Base-by-base conservation (phyloP, 495 filamentous ascomycete genomes). In the Tuber indicum region DNA sequence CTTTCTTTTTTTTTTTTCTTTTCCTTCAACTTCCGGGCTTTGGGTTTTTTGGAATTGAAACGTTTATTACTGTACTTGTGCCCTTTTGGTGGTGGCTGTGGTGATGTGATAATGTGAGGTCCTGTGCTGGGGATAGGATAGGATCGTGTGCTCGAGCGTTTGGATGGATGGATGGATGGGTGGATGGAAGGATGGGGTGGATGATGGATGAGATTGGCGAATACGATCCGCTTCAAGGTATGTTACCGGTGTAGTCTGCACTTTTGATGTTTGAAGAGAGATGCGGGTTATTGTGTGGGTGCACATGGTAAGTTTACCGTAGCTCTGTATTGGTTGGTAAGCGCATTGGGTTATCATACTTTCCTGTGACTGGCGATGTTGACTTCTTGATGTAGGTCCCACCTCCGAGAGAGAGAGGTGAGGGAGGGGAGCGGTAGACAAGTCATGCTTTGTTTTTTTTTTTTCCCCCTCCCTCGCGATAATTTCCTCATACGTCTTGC, bases 181-280 rank as follows among this genome's bases (percentile, higher is more conserved):
- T 62, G n/a, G 9, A 32, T 62, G 58, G 32, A 32, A 32, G 32
- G 32, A 32, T 32, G 32, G 32, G 32, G 32, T 32, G 32, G 32
- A 32, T 32, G 58, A 66, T 66, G 14, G 58, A 66, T 66, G 58
- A 66, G 58, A 66, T 66, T 66, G 58, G 58, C 58, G 58, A 66
- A 66, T 66, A 62, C 58, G 58, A 66, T 66, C 58, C 58, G 58
- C 58, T 66, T 66, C 58, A 66, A 26, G 58, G 58, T 66, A 66
- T 66, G 58, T 36, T 36, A 17, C 58, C 58, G 58, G 58, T 66
- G 58, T 66, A 26, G 58, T 66, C 36, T 66, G 58, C 58, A 36
- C 26, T 66, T 66, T 66, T 66, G 58, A 12, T 58, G 23, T 58
- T 58, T 66, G 58, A 66, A 10, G 52, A 10, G 52, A 36, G 58